These are phyloP conservation scores for Globisporangium ultimum DNA, from an alignment of 352 stramenopile genomes.

Conservation along the genomic window DNA sequence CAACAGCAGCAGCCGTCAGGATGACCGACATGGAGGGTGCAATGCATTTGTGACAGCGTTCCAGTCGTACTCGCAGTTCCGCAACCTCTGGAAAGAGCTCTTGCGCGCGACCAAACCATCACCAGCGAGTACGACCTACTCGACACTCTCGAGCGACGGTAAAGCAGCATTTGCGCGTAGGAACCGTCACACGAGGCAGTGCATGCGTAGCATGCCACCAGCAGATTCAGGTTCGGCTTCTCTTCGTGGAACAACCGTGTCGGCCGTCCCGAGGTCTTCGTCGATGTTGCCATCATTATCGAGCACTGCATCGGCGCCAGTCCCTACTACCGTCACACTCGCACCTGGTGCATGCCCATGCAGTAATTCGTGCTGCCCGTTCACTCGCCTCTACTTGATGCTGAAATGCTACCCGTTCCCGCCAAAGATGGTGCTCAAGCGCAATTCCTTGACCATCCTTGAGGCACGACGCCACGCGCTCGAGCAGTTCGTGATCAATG, in stretches of 20 bases:
- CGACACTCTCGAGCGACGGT: constrained; percentile 11
- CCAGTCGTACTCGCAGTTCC: constrained; percentile 64
- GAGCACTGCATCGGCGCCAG: too few relatives aligned
- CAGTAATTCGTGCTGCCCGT: constrained; percentile 46
- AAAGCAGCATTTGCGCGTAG: constrained; percentile 10
- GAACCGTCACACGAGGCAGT: constrained; percentile 11
- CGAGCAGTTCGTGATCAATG: constrained; percentile 45
- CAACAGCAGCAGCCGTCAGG: constrained; percentile 20
- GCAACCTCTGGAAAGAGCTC: constrained; percentile 50
- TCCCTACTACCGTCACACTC: constrained; percentile 6
- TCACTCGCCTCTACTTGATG: constrained; percentile 40
- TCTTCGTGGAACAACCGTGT: too few relatives aligned
- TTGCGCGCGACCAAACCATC: constrained; percentile 37
- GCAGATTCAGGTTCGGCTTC: background rate
- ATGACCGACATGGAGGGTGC: constrained; percentile 17
- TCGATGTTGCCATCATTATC: too few relatives aligned
- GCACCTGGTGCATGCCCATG: constrained; percentile 28
- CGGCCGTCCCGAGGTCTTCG: background rate
- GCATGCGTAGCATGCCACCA: constrained; percentile 6
- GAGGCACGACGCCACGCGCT: constrained; percentile 39
- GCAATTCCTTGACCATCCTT: constrained; percentile 25
- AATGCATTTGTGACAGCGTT: constrained; percentile 20
- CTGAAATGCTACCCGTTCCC: constrained; percentile 55
- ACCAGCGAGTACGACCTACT: constrained; percentile 8
- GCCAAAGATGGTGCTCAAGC: constrained; percentile 47